Conservation (phyloP, 768 basidiomycete species). For the Suillus weaverae region DNA sequence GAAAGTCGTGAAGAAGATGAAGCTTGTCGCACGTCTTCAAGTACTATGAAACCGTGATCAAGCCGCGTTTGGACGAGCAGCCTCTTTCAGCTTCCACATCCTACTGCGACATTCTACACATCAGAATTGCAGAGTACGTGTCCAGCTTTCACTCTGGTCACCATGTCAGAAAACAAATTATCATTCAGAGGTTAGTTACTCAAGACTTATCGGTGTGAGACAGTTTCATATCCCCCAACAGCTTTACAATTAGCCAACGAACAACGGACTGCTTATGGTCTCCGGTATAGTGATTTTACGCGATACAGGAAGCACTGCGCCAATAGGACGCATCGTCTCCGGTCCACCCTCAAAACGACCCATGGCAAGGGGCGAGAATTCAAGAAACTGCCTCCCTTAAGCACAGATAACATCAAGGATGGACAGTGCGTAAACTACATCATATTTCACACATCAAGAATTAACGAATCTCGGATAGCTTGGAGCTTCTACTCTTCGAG, state of each 20-base stretch:
- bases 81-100: constrained; percentile 16
- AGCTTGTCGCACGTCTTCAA: constrained; percentile 20
- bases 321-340: constrained; percentile 84
- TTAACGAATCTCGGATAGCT: constrained; percentile 39
- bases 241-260: constrained; percentile 84
- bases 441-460: not conserved
- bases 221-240: constrained; percentile 31
- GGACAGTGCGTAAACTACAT: constrained; percentile 71
- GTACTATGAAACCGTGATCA: constrained; percentile 6
- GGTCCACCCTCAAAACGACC: constrained; percentile 80
- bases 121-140: not conserved
- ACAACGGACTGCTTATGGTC: constrained; percentile 86
- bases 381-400: constrained; percentile 75
- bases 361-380: constrained; percentile 90
- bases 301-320: constrained; percentile 95
- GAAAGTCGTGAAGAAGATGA: constrained; percentile 15
- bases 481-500: constrained; percentile 85
- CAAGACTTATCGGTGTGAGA: not conserved
- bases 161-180: constrained; percentile 29
- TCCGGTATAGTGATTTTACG: constrained; percentile 85
- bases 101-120: constrained; percentile 17
- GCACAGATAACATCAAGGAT: constrained; percentile 70
- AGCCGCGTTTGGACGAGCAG: constrained; percentile 1
- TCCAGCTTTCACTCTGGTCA: not conserved
- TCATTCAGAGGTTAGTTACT: constrained; percentile 40